Evolutionary conservation across 495 filamentous ascomycete species (phyloP).

Genomic region (Xeromyces bisporus): DNA sequence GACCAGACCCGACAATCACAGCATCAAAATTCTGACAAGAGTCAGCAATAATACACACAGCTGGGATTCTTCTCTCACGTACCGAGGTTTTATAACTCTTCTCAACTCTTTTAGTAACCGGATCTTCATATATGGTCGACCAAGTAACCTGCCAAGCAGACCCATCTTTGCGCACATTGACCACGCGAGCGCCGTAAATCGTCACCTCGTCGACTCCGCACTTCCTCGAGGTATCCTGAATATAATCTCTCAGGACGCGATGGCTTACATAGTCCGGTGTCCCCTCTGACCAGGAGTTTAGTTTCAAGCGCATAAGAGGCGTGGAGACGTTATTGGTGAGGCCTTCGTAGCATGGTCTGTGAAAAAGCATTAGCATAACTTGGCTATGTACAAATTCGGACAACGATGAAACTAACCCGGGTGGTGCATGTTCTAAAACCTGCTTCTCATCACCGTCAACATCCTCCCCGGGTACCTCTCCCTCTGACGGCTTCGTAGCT

Average conservation of each 20-base stretch:
- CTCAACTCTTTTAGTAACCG: constrained; percentile 11
- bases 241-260: constrained; percentile 36
- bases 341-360: constrained; percentile 39
- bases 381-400: no score
- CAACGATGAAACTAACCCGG: constrained; percentile 19
- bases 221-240: constrained; percentile 35
- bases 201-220: constrained; percentile 32
- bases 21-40: constrained; percentile 31
- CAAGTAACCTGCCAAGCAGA: constrained; percentile 33
- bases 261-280: constrained; percentile 41
- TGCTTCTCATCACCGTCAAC: constrained; percentile 9
- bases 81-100: constrained; percentile 12
- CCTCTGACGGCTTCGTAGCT: constrained; percentile 26
- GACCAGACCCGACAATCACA: constrained; percentile 40
- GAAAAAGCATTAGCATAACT: constrained; percentile 1
- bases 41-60: background rate
- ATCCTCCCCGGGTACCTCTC: constrained; percentile 12
- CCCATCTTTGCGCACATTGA: constrained; percentile 30
- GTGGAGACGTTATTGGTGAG: constrained; percentile 52
- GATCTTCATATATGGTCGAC: constrained; percentile 15
- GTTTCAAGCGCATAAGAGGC: constrained; percentile 37
- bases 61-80: no score
- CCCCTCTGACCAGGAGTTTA: constrained; percentile 42
- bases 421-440: constrained; percentile 30
- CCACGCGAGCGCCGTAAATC: constrained; percentile 40